Evolutionary conservation across 768 basidiomycete genomes (phyloP), one percentile per base, ranked within the genome.

Genomic region (Leccinum obscurum): DNA sequence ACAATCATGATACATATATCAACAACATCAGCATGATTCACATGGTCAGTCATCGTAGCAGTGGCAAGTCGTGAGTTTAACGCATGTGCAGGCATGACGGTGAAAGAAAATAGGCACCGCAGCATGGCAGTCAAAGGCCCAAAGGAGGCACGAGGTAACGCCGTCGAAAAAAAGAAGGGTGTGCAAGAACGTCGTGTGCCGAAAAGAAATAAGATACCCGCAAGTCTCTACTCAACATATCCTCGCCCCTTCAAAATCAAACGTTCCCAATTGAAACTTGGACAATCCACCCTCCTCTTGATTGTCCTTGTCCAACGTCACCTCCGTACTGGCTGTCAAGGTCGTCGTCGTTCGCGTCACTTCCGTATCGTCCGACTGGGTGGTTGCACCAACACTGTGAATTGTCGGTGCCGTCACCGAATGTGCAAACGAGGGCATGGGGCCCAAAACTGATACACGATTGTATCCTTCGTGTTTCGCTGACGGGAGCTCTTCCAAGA

Each of bases 391-490:
- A 30, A 74, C 60, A 52, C 73, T 75, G 6, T 69, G 69, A 52
- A 74, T 72, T 32, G 74, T 74, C 3, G 72, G 70, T 50, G 72
- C 60, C 1, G n/a, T 63, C 51, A 62, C 62, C 3, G 72, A 74
- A 39, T 58, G 69, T 15, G 58, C 61, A 56, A 75, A 74, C 1
- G 74, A 74, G 3, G 72, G 72, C 74, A 74, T 75, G 5, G 72
- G 72, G 1, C 72, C 72, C 30, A 75, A 57, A 3, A 74, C 55
- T 2, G 74, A 74, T 7, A 65, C 15, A 1, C 74, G 74, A n/a
- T 54, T 72, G 1, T 34, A 49, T 34, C 30, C 70, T 22, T 65
- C 64, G 13, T 58, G n/a, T 5, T 44, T 49, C 3, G 50, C 54
- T 6, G 55, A 56, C 3, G 64, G 63, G 35, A 72, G 58, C 17